Evolutionary conservation across 768 basidiomycete species (phyloP).

Genomic region (Mycena polygramma): DNA sequence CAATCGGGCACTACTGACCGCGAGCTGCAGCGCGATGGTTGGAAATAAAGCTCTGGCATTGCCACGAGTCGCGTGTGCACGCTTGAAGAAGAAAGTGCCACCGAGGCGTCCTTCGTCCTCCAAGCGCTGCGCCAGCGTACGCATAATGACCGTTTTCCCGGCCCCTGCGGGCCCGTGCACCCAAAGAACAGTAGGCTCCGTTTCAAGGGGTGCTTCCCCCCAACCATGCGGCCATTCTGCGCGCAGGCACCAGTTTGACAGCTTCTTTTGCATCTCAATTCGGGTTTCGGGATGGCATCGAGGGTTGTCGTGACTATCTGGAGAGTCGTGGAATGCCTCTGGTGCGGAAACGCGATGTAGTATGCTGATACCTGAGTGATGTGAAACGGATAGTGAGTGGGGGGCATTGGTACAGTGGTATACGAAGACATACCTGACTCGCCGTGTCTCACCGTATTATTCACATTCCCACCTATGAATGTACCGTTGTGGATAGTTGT

Average conservation of each 20-base stretch:
- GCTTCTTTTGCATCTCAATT: slow-evolving; percentile 7
- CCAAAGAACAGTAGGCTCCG: neutral
- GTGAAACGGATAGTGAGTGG: too few species aligned
- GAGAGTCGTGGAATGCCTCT: slow-evolving; percentile 11
- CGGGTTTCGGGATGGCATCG: slow-evolving; percentile 17
- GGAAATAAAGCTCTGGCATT: neutral
- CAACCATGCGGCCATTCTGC: neutral
- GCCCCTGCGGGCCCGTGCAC: neutral
- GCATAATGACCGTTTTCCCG: slow-evolving; percentile 8
- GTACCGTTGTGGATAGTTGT: slow-evolving; percentile 8
- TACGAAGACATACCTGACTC: slow-evolving; percentile 5
- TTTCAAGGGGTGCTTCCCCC: neutral
- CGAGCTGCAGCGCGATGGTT: slow-evolving; percentile 13
- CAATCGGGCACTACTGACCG: slow-evolving; percentile 6
- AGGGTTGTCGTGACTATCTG: neutral
- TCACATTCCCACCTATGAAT: slow-evolving; percentile 10
- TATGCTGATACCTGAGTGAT: neutral
- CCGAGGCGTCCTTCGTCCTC: neutral
- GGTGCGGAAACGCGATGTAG: neutral
- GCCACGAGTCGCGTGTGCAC: neutral
- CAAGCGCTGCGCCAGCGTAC: slow-evolving; percentile 6
- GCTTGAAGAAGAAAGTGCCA: slow-evolving; percentile 12
- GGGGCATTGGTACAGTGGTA: neutral
- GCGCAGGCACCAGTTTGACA: slow-evolving; percentile 1
- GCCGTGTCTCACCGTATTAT: neutral